Evolutionary conservation across 805 yeast genomes (phyloP), one percentile per base, ranked within the genome.

Genomic region (Hermanozyma aechmeae): DNA sequence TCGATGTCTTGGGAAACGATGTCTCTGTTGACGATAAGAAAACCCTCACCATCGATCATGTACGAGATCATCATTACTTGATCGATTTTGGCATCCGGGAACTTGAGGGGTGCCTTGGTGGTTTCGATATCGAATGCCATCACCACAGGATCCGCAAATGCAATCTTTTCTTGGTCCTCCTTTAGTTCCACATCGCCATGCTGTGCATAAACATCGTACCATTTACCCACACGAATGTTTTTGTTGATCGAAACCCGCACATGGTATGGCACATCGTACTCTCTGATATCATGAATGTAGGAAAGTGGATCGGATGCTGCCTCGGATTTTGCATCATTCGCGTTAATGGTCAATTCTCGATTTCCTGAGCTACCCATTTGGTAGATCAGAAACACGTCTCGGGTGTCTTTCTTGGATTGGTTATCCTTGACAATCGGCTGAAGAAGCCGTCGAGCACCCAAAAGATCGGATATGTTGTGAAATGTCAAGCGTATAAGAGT

Each of bases 11-110:
- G 83, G 5, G 94, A 77, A 22, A 92, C 87, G 43, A 92, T 85
- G 42, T 87, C 96, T 44, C 99, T 64, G 50, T 92, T 92, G 7
- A 97, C 92, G 35, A 92, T 93, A 23, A 92, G 61, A 49, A 62
- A 92, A 22, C 99, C 99, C 43, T 84, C 94, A 8, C 97, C 98
- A 50, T 92, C 98, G 37, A 92, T 87, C 98, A 93, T 93, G 51
- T 92, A 92, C 3, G 98, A 93, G 28, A 92, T 92, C 98, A 93
- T 93, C 96, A 92, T 92, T 23, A 92, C 72, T 53, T 84, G 93
- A 57, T 92, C 99, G 5, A 81, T 68, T 8, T 79, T 65, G 5
- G 96, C 71, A 45, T 85, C 98, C 0, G 99, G 99, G 42, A 92
- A 92, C 51, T 92, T 93, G 35, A 92, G 66, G 2, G 97, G 97